phyloP scores from a whole-genome alignment of 2,329 filamentous ascomycete genomes.

The Monilinia vaccinii-corymbosi region DNA sequence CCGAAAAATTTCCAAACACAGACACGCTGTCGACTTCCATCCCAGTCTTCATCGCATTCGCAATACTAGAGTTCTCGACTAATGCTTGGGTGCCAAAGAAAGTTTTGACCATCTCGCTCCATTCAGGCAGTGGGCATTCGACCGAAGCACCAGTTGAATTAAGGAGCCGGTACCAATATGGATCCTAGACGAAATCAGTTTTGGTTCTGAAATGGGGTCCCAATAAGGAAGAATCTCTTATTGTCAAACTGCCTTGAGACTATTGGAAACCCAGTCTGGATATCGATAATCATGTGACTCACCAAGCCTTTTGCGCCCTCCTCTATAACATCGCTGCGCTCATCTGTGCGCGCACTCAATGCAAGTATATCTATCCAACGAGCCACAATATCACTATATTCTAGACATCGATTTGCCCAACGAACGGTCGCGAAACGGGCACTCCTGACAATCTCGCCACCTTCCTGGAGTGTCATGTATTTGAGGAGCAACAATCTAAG shows the following conservation, averaged over 20 bases:
- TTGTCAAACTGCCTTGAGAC: too few species aligned
- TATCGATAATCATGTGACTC: conserved; percentile 41
- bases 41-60: conserved; percentile 28
- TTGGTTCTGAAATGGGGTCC: neutral
- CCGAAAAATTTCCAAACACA: conserved; percentile 32
- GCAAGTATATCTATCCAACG: conserved; percentile 87
- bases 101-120: conserved; percentile 40
- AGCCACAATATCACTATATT: conserved; percentile 67
- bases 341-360: conserved; percentile 53
- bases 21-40: conserved; percentile 36
- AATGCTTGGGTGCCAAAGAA: conserved; percentile 38
- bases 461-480: conserved; percentile 52
- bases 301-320: conserved; percentile 85
- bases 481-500: conserved; percentile 49
- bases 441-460: conserved; percentile 51
- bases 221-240: neutral
- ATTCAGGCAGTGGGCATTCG: conserved; percentile 38
- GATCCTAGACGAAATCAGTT: conserved; percentile 31
- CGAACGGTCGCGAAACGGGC: conserved; percentile 76
- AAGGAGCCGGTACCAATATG: conserved; percentile 59
- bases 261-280: neutral
- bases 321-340: conserved; percentile 76
- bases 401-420: conserved; percentile 81
- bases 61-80: conserved; percentile 24
- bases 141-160: conserved; percentile 41